Base-by-base conservation (phyloP, 805 yeast species). In the Starmerella apis region DNA sequence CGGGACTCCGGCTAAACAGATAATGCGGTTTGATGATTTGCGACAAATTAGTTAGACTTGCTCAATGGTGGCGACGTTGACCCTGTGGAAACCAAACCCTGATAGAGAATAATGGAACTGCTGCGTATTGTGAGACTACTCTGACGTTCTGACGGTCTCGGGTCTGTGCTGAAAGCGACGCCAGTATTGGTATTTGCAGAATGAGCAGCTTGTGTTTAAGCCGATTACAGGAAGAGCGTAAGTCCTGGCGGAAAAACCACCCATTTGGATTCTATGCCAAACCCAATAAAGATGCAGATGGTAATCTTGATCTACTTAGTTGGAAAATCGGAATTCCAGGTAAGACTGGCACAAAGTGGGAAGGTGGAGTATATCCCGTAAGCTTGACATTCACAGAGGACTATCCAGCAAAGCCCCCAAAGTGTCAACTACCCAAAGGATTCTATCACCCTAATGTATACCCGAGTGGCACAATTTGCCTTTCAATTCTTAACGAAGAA, bases 301-400 rank as follows among this genome's bases (percentile, higher is more conserved):
- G 98, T 3, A 71, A 86, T 0, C 71, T 92, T 55, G 87, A 92
- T 65, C 72, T 92, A 55, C 83, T 83, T 62, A 75, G 68, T 61
- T 92, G 99, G 99, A 79, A 78, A 14, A 94, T 95, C 16, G 97
- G 97, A 23, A 83, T 92, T 48, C 98, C 98, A 8, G 99, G 99
- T 10, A 88, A 84, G 65, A 73, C 78, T 36, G 78, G 78, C 56
- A 87, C 98, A 2, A 61, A 80, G 18, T 92, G 97, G 97, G 86
- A 77, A 23, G 84, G 83, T 46, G 97, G 90, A n/a, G 77, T 82
- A 0, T 92, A 79, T 64, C 95, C 96, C 13, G 71, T 92, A 33
- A 78, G 87, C 2, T 79, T 92, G 32, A 67, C 72, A 8, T 92
- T 92, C 66, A 86, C 96, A 0, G 41, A 80, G 47, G 97, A 90